phyloP scores from a whole-genome alignment of 441 rosid genomes.

The Macaranga tanarius region DNA sequence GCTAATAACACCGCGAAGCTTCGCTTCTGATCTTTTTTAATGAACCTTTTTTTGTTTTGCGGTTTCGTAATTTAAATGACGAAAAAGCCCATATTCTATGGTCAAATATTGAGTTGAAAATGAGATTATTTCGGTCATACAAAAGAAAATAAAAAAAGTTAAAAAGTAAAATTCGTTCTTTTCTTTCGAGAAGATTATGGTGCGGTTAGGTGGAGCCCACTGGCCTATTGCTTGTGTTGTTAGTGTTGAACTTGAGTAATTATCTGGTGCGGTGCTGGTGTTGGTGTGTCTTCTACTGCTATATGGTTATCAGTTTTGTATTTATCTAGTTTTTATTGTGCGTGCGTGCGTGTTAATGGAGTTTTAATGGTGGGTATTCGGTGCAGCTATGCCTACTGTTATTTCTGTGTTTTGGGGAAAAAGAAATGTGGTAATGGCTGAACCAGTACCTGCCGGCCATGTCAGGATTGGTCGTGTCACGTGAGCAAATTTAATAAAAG shows the following conservation, averaged over 20 bases:
- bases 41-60: background rate
- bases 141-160: background rate
- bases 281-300: background rate
- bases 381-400: background rate
- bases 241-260: slow-evolving; percentile 1
- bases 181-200: background rate
- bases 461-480: slow-evolving; percentile 32
- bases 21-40: background rate
- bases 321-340: background rate
- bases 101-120: slow-evolving; percentile 9
- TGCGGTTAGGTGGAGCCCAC: slow-evolving; percentile 17
- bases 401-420: too few species aligned
- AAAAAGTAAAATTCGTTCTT: too few species aligned
- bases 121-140: slow-evolving; percentile 20
- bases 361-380: background rate
- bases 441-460: slow-evolving; percentile 24
- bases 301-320: background rate
- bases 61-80: background rate
- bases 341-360: background rate
- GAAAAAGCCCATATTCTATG: background rate
- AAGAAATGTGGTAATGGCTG: background rate
- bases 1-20: slow-evolving; percentile 5
- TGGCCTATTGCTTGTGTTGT: background rate
- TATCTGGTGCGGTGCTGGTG: slow-evolving; percentile 21
- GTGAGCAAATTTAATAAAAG: background rate